phyloP scores from a whole-genome alignment of 2,329 filamentous ascomycete genomes.

The Diaporthe batatas region DNA sequence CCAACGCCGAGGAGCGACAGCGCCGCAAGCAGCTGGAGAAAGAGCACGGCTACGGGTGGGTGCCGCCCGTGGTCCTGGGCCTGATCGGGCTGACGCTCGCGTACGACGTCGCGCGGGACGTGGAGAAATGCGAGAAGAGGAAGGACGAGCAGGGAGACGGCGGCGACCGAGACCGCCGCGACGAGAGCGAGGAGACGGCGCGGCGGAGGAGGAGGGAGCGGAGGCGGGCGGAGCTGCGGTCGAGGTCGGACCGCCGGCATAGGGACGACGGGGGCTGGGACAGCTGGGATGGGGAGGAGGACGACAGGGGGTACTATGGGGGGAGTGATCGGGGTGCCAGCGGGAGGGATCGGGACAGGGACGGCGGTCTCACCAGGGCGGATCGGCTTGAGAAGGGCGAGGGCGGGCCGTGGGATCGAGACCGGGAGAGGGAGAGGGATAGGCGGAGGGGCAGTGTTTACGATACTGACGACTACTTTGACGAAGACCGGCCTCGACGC shows the following conservation, averaged over 20 bases:
- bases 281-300: background rate
- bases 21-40: slow-evolving; percentile 56
- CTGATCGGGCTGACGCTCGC: slow-evolving; percentile 52
- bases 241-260: slow-evolving; percentile 16
- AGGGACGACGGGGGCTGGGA: background rate
- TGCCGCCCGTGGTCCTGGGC: slow-evolving; percentile 55
- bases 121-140: slow-evolving; percentile 51
- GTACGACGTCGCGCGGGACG: slow-evolving; percentile 58
- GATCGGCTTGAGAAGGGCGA: slow-evolving; percentile 39
- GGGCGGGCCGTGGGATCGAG: slow-evolving; percentile 15
- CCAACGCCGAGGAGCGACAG: slow-evolving; percentile 54
- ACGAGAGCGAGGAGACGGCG: slow-evolving; percentile 38
- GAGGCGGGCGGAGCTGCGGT: slow-evolving; percentile 6
- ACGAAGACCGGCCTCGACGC: slow-evolving; percentile 10
- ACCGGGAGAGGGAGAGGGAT: slow-evolving; percentile 5
- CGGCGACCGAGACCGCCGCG: slow-evolving; percentile 37
- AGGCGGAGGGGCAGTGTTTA: background rate
- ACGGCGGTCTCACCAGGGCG: slow-evolving; percentile 27
- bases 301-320: background rate
- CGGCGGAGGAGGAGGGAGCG: slow-evolving; percentile 17
- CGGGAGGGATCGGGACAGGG: background rate
- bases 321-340: background rate
- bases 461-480: background rate
- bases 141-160: slow-evolving; percentile 40
- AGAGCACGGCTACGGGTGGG: slow-evolving; percentile 57